Evolutionary conservation across 345 rosid species (phyloP).

Genomic region (Heritiera fomes): DNA sequence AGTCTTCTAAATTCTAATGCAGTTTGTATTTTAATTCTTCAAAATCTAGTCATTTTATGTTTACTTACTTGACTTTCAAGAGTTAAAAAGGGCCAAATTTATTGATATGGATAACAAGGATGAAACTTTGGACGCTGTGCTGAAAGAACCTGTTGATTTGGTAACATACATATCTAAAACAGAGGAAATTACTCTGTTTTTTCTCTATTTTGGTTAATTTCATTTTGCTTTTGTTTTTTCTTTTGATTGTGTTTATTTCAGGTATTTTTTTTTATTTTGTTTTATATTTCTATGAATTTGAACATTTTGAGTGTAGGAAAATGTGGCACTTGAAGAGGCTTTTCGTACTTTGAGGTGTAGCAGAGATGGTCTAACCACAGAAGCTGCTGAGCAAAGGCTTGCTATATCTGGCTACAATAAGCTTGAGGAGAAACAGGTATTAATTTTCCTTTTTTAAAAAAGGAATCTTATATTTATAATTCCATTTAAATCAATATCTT

Average conservation of each 20-base stretch:
- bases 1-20: neutral
- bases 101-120: conserved; percentile 45
- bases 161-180: conserved; percentile 31
- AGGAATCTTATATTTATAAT: neutral
- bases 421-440: conserved; percentile 67
- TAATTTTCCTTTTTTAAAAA: no score
- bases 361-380: conserved; percentile 53
- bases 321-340: conserved; percentile 64
- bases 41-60: neutral
- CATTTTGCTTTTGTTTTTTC: neutral
- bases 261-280: conserved; percentile 18
- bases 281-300: conserved; percentile 16
- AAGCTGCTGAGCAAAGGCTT: conserved; percentile 60
- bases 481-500: neutral
- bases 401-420: conserved; percentile 58
- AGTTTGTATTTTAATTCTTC: neutral
- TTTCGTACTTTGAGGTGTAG: conserved; percentile 59
- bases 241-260: conserved; percentile 13
- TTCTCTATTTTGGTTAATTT: neutral
- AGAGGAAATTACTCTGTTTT: conserved; percentile 21
- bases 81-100: neutral
- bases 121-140: conserved; percentile 58
- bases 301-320: conserved; percentile 46
- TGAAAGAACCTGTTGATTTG: conserved; percentile 74
- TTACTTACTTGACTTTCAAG: conserved; percentile 4